These are phyloP conservation scores for Yarrowia galli DNA, from an alignment of 1,139 yeast genomes.

Conservation along the genomic window DNA sequence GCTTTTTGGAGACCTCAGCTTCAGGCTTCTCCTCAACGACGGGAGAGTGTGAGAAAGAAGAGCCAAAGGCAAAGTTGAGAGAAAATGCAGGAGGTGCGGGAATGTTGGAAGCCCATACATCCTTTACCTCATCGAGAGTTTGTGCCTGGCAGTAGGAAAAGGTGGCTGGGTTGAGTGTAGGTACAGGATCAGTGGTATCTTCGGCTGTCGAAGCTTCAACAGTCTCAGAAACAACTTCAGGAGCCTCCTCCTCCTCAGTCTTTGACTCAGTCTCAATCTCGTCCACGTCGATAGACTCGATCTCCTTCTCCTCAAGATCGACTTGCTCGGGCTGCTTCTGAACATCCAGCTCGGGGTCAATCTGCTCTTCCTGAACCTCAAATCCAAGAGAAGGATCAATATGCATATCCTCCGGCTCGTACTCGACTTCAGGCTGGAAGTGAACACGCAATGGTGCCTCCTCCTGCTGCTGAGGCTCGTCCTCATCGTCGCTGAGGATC, in stretches of 20 bases:
- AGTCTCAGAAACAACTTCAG: neutral
- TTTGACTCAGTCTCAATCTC: neutral
- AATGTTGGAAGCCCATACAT: conserved; percentile 10
- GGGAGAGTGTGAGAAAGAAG: conserved; percentile 17
- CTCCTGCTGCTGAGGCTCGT: too few relatives aligned
- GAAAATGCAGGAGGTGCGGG: neutral
- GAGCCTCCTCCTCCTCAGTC: neutral
- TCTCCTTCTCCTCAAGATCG: neutral
- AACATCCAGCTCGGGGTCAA: neutral
- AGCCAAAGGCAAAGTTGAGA: conserved; percentile 26
- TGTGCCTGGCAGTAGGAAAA: conserved; percentile 26
- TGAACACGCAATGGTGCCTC: neutral
- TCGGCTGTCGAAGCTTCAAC: too few relatives aligned
- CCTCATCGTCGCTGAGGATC: conserved; percentile 16
- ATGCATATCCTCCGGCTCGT: neutral
- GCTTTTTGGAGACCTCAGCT: conserved; percentile 2
- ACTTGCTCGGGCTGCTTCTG: neutral
- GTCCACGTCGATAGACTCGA: too few relatives aligned
- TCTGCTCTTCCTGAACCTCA: neutral
- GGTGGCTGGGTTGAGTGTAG: conserved; percentile 2
- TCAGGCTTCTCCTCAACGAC: neutral
- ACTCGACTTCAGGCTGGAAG: neutral
- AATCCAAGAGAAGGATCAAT: conserved; percentile 17
- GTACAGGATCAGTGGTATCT: neutral
- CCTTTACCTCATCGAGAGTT: conserved; percentile 22